Conservation (phyloP, 2,329 filamentous ascomycete genomes). For the Pestalotiopsis sp. region DNA sequence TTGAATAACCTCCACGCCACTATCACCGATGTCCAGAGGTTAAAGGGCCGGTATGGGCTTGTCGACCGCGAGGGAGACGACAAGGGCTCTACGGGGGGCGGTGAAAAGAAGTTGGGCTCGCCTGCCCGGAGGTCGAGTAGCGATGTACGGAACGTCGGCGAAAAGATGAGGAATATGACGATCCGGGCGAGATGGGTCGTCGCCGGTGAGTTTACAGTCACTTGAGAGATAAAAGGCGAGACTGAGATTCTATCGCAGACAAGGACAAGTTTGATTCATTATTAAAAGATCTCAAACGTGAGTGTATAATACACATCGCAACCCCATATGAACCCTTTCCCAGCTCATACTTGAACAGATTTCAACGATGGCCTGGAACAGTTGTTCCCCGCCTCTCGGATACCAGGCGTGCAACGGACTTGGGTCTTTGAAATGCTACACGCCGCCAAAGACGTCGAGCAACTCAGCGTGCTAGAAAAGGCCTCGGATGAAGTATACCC, state of each 20-base stretch:
- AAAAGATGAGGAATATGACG: constrained; percentile 36
- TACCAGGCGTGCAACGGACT: constrained; percentile 45
- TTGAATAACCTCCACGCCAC: constrained; percentile 44
- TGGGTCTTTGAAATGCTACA: constrained; percentile 51
- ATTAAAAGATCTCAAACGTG: constrained; percentile 43
- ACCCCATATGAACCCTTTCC: too few species aligned
- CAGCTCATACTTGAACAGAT: constrained; percentile 29
- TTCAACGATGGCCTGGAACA: constrained; percentile 51
- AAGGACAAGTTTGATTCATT: constrained; percentile 47
- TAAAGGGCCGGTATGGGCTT: constrained; percentile 45
- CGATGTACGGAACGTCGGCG: constrained; percentile 24
- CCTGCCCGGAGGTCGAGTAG: constrained; percentile 6
- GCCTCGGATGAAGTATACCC: constrained; percentile 45
- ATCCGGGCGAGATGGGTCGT: constrained; percentile 47
- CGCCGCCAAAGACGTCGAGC: constrained; percentile 41
- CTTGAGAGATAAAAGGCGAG: background rate
- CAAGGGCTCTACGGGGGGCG: background rate
- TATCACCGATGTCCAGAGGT: constrained; percentile 45
- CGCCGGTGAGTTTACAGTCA: constrained; percentile 30
- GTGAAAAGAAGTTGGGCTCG: constrained; percentile 5
- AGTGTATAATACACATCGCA: background rate
- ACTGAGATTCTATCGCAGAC: constrained; percentile 28
- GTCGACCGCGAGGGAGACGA: constrained; percentile 25
- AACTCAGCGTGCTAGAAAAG: constrained; percentile 44
- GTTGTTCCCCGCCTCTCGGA: constrained; percentile 44